Evolutionary conservation across 2,329 filamentous ascomycete species (phyloP).

Genomic region (Aspergillus intermedius): DNA sequence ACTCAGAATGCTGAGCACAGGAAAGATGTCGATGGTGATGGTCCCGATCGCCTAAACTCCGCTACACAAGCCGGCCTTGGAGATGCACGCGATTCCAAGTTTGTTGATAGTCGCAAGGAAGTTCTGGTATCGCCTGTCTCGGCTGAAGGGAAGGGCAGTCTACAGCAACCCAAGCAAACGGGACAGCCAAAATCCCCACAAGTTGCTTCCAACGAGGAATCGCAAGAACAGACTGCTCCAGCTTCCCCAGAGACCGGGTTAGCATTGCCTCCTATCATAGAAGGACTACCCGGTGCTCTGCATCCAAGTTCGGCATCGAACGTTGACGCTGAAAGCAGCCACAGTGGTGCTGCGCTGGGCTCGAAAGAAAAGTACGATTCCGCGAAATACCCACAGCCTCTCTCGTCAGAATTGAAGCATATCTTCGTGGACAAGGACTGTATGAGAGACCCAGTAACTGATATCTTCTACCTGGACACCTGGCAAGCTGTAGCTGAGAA

Average conservation of each 20-base stretch:
- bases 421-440: slow-evolving; percentile 80
- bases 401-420: slow-evolving; percentile 60
- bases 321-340: slow-evolving; percentile 81
- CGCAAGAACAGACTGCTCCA: slow-evolving; percentile 9
- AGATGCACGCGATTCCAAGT: slow-evolving; percentile 62
- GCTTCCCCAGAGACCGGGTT: slow-evolving; percentile 14
- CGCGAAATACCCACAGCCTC: slow-evolving; percentile 43
- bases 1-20: slow-evolving; percentile 57
- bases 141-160: slow-evolving; percentile 57
- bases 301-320: slow-evolving; percentile 61
- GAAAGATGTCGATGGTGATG: slow-evolving; percentile 72
- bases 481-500: slow-evolving; percentile 86
- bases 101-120: slow-evolving; percentile 61
- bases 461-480: slow-evolving; percentile 75
- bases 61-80: slow-evolving; percentile 57
- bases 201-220: slow-evolving; percentile 13
- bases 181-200: slow-evolving; percentile 30
- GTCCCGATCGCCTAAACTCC: slow-evolving; percentile 66
- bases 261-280: slow-evolving; percentile 13
- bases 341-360: slow-evolving; percentile 58
- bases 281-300: slow-evolving; percentile 32
- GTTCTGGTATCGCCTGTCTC: slow-evolving; percentile 61
- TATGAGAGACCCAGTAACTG: slow-evolving; percentile 83
- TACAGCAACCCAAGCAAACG: slow-evolving; percentile 45
- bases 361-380: slow-evolving; percentile 38